A percentile compares a stretch with the other conserved stretches of the same genome.
Conservation (phyloP, 2,329 filamentous ascomycete genomes). For the Cladobotryum protrusum region DNA sequence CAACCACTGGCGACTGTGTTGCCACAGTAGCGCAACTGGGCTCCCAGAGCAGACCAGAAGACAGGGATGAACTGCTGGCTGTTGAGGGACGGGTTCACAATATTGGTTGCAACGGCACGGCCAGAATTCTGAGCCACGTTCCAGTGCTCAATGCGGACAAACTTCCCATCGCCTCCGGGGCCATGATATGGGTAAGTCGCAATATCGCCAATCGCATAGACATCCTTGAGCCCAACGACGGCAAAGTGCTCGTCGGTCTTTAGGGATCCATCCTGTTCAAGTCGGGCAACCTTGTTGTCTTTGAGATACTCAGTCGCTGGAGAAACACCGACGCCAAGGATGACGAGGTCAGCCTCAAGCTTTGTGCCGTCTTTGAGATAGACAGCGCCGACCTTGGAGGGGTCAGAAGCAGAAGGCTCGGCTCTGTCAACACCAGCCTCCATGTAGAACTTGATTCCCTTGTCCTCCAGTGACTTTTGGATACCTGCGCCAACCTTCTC, state of each 20-base stretch:
- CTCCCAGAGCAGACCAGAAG: slow-evolving; percentile 92
- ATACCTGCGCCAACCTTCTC: slow-evolving; percentile 74
- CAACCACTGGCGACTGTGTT: slow-evolving; percentile 68
- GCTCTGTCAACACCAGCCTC: slow-evolving; percentile 77
- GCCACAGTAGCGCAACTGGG: slow-evolving; percentile 88
- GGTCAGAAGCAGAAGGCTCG: slow-evolving; percentile 59
- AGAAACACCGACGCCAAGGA: slow-evolving; percentile 82
- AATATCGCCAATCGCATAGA: slow-evolving; percentile 93
- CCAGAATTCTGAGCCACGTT: slow-evolving; percentile 94
- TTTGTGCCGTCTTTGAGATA: slow-evolving; percentile 78
- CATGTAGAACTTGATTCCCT: slow-evolving; percentile 85
- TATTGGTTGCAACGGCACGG: slow-evolving; percentile 69
- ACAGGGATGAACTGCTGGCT: slow-evolving; percentile 79
- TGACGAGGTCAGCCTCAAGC: slow-evolving; percentile 80
- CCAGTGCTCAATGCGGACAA: slow-evolving; percentile 92
- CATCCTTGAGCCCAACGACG: slow-evolving; percentile 69
- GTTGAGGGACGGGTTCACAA: slow-evolving; percentile 54
- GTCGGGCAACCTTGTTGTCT: slow-evolving; percentile 60
- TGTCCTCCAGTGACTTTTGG: slow-evolving; percentile 71
- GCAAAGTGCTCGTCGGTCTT: slow-evolving; percentile 73
- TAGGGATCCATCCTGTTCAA: slow-evolving; percentile 82
- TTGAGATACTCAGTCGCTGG: slow-evolving; percentile 80
- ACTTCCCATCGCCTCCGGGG: slow-evolving; percentile 68
- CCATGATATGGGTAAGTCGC: slow-evolving; percentile 92
- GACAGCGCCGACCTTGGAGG: slow-evolving; percentile 71